Evolutionary conservation across 208 protist genomes (phyloP).

Genomic region (Naegleria gruberi): DNA sequence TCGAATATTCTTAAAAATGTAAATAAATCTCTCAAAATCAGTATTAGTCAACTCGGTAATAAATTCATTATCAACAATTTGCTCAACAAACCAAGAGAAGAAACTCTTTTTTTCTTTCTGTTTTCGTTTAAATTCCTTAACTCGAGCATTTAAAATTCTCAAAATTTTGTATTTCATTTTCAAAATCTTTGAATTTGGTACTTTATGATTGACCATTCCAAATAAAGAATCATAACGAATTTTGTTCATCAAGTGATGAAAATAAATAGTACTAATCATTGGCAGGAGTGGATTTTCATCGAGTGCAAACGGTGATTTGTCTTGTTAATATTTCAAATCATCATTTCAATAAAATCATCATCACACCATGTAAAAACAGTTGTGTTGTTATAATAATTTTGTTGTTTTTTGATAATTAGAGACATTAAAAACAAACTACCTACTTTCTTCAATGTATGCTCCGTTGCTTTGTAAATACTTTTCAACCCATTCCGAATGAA

Average conservation of each 20-base stretch:
- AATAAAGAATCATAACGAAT: background rate
- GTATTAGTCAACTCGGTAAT: background rate
- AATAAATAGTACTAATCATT: background rate
- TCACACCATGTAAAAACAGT: no score
- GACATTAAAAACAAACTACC: background rate
- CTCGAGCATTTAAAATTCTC: background rate
- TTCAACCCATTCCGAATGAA: background rate
- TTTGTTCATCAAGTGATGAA: background rate
- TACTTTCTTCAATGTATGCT: background rate
- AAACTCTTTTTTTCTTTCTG: background rate
- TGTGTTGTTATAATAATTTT: no score
- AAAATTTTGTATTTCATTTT: background rate
- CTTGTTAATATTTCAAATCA: no score
- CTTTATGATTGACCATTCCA: background rate
- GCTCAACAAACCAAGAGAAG: background rate
- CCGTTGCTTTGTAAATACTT: no score
- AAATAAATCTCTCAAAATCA: background rate
- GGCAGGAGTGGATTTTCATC: background rate
- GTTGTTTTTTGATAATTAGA: no score
- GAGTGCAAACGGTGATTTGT: background rate
- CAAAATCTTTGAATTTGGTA: background rate
- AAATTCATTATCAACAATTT: background rate
- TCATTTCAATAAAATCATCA: background rate
- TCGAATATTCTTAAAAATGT: background rate
- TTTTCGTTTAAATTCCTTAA: background rate